These are phyloP conservation scores for Juncus inflexus DNA, from an alignment of 176 grass and related monocot species.

Conservation along the genomic window DNA sequence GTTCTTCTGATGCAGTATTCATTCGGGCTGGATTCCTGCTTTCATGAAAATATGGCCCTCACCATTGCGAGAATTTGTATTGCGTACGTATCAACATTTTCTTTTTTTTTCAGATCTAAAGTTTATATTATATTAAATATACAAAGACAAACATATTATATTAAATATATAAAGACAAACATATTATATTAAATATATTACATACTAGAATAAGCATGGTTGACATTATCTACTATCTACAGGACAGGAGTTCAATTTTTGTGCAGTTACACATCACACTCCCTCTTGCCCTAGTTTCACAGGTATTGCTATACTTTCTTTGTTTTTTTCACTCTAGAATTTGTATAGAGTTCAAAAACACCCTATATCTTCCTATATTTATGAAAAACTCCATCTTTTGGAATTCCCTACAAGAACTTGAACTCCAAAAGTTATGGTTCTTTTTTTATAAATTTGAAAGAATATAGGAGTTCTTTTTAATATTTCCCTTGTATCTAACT, in stretches of 20 bases:
- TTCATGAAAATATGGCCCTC: conserved; percentile 28
- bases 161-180: no score
- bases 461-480: no score
- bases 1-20: conserved; percentile 29
- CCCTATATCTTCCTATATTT: no score
- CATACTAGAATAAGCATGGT: not conserved
- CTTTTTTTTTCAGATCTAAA: not conserved
- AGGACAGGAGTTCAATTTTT: conserved; percentile 55
- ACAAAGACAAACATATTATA: no score
- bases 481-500: no score
- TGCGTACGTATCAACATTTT: conserved; percentile 44
- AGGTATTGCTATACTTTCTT: conserved; percentile 31
- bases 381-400: no score
- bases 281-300: conserved; percentile 73
- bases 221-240: not conserved
- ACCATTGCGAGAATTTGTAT: conserved; percentile 41
- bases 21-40: conserved; percentile 50
- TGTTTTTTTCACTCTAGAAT: no score
- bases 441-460: no score
- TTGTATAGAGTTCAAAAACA: no score
- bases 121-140: no score
- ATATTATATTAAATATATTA: not conserved
- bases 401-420: no score
- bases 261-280: conserved; percentile 95
- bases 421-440: no score